phyloP scores from a whole-genome alignment of 2,329 filamentous ascomycete species.

The Botrytis cinerea region DNA sequence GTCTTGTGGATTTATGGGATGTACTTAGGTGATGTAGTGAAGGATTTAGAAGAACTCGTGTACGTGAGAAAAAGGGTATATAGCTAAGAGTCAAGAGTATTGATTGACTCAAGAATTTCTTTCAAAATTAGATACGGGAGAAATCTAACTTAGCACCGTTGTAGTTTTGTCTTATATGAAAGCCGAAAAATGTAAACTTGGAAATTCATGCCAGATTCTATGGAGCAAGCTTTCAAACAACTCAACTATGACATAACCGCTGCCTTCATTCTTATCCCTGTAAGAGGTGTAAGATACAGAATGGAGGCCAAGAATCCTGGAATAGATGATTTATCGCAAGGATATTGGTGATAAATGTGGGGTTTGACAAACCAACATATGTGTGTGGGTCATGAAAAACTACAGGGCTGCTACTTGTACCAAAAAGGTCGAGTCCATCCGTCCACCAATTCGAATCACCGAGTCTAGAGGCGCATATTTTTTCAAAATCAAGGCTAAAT shows the following conservation, averaged over 20 bases:
- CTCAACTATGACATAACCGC: conserved; percentile 22
- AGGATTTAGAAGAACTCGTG: background rate
- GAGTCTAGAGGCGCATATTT: background rate
- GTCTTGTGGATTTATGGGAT: background rate
- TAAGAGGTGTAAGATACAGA: conserved; percentile 15
- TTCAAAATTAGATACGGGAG: background rate
- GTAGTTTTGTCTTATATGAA: conserved; percentile 21
- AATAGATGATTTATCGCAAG: conserved; percentile 5
- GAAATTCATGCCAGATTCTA: conserved; percentile 20
- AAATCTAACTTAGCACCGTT: background rate
- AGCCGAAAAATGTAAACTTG: conserved; percentile 13
- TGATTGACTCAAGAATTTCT: background rate
- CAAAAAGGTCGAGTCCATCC: conserved; percentile 4
- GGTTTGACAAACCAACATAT: background rate
- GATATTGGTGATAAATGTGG: background rate
- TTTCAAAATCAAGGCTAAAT: conserved; percentile 16
- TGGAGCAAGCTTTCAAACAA: conserved; percentile 20
- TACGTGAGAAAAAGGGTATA: conserved; percentile 6
- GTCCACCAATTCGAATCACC: background rate
- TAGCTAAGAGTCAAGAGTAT: background rate
- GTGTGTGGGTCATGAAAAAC: background rate
- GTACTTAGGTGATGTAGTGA: background rate
- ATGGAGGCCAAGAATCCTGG: background rate
- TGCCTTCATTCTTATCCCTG: conserved; percentile 5
- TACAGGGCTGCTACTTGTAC: conserved; percentile 17